Evolutionary conservation across 2,329 filamentous ascomycete genomes (phyloP), one percentile per base, ranked within the genome.

Genomic region (Ceratocystis diversiconidia): DNA sequence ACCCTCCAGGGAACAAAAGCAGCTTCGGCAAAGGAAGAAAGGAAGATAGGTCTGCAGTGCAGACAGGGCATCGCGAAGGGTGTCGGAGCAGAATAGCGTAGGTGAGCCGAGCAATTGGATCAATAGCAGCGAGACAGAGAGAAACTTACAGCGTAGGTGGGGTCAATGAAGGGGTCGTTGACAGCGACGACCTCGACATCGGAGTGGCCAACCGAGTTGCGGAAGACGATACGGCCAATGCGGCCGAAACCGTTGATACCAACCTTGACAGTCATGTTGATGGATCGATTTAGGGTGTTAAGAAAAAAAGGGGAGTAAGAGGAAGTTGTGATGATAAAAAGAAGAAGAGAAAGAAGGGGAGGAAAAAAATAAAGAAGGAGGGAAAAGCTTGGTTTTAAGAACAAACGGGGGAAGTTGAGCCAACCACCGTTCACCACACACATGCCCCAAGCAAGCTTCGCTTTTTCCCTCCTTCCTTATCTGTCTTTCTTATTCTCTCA

Each of bases 181-280:
- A 96, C 90, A 73, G 94, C 92, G 74, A 96, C 90, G 74, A 99
- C 83, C 74, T 96, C 84, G 76, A 97, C 89, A 68, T 95, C 88
- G 74, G 83, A 79, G 81, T 92, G 88, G 85, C 95, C 88, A 76
- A 95, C 77, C 74, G 92, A 90, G 83, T 96, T 97, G 82, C 92
- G 90, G 89, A 97, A 94, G 83, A 97, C 87, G 79, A 99, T 96
- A 79, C 94, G 89, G 76, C 94, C 94, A 80, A 99, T 99, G 80
- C 94, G 92, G 82, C 94, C 94, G 84, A 99, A 99, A 79, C 94
- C 92, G 88, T 96, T 97, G 88, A 96, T 96, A 79, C 91, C 91
- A 77, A 95, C 90, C 86, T 95, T 85, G 77, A 82, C 77, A 76
- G 75, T 73, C 76, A 77, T 77, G 72, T 70, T 75, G 73, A 68